Base-by-base conservation (phyloP, 1,139 yeast genomes). In the Magnusiomyces ingens region DNA sequence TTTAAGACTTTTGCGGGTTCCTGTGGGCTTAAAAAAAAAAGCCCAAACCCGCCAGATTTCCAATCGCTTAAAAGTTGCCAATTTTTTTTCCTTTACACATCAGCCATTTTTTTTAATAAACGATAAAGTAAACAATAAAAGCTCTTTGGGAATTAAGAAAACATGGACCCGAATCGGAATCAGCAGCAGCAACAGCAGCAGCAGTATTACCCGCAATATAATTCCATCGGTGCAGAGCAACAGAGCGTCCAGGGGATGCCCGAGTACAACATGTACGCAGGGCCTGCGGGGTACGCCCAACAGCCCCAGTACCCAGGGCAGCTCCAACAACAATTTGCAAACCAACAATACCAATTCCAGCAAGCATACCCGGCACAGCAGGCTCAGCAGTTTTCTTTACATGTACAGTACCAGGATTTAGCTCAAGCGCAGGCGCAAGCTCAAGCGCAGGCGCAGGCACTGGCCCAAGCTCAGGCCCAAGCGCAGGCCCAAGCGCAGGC, bases 121-220 rank as follows among this genome's bases (percentile, higher is more conserved):
- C n/a, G n/a, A n/a, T n/a, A 26, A 26, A 26, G 32, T 26, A 26
- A 26, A 26, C 32, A 26, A 26, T 26, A 26, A 4, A 26, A 26
- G 32, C 32, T 26, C 32, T 26, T 26, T 26, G 8, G 32, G 8
- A 26, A 26, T 8, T 8, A 26, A 4, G 8, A 26, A 26, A 8
- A 26, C 8, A 26, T 26, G 32, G 32, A 26, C 32, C 32, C 32
- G 32, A 26, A 26, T 8, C 32, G 32, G 32, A n/a, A 40, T 10
- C 48, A 45, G 38, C 19, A 48, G 3, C 44, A 21, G 2, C 50
- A 38, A 37, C 44, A 38, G 36, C 45, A 48, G 36, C 44, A 26
- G 11, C 49, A 29, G 21, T 8, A 32, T 3, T 13, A 19, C 8
- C n/a, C 6, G 13, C 37, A 48, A 21, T 36, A 26, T 26, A 26